Conservation (phyloP, 306 rosid species). For the Glycyrrhiza uralensis region DNA sequence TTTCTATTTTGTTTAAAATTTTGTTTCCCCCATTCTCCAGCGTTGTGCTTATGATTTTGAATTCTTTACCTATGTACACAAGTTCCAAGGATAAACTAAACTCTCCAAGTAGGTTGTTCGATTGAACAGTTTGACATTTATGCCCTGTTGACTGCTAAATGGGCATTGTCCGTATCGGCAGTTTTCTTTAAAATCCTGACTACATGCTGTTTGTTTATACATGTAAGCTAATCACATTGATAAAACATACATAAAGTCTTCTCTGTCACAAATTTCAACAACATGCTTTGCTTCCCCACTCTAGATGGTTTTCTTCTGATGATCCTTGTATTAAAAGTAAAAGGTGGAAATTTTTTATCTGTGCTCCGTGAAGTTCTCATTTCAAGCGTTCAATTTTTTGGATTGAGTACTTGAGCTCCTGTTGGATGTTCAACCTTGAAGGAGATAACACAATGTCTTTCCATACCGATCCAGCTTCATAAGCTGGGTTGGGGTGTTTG, state of each 20-base stretch:
- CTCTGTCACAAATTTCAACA: not conserved
- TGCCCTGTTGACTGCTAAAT: not conserved
- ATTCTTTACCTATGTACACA: not conserved
- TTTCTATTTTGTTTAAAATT: too few relatives aligned
- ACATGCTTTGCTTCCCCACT: not conserved
- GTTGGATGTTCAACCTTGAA: conserved; percentile 78
- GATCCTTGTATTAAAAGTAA: conserved; percentile 11
- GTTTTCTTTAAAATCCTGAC: conserved; percentile 10
- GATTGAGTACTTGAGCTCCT: conserved; percentile 88
- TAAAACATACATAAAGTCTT: conserved; percentile 25
- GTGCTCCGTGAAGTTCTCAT: conserved; percentile 26
- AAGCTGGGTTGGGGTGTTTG: conserved; percentile 75
- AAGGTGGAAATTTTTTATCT: not conserved
- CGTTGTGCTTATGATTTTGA: not conserved
- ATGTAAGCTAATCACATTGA: conserved; percentile 14
- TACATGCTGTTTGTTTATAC: conserved; percentile 23
- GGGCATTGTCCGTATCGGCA: not conserved
- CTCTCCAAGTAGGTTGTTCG: conserved; percentile 1
- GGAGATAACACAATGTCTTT: conserved; percentile 93
- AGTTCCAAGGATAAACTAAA: not conserved
- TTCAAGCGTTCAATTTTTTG: conserved; percentile 60
- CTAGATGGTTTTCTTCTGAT: not conserved
- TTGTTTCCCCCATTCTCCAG: not conserved
- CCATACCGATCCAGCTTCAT: conserved; percentile 77
- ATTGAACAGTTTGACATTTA: not conserved